These are phyloP conservation scores for Aspergillus ibericus DNA, from an alignment of 2,329 filamentous ascomycete species.

Conservation along the genomic window DNA sequence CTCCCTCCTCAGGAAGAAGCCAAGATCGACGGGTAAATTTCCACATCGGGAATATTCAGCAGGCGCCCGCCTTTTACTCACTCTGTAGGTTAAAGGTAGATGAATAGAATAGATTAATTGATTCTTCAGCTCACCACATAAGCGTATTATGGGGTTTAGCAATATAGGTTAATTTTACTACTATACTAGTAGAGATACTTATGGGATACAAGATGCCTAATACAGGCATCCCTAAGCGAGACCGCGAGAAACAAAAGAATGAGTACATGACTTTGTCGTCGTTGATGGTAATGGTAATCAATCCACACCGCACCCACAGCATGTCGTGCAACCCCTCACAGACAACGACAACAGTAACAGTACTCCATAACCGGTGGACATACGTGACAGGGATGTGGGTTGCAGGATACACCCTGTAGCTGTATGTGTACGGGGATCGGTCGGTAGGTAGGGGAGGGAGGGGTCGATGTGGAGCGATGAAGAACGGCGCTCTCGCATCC, in stretches of 20 bases:
- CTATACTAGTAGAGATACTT: no score
- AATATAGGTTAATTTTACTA: background rate
- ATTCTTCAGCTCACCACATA: background rate
- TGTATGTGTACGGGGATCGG: background rate
- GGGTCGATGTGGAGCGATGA: conserved; percentile 27
- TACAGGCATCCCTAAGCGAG: no score
- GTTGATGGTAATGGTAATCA: no score
- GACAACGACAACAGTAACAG: background rate
- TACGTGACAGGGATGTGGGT: conserved; percentile 15
- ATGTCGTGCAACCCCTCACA: conserved; percentile 12
- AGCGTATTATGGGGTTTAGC: no score
- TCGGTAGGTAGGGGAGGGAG: conserved; percentile 1
- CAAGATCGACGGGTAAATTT: conserved; percentile 23
- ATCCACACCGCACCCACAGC: background rate
- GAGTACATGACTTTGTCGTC: no score
- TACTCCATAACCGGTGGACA: background rate
- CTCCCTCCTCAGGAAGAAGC: conserved; percentile 12
- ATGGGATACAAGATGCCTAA: no score
- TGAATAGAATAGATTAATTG: background rate
- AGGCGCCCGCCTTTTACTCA: background rate
- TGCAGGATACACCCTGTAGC: conserved; percentile 13
- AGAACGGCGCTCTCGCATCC: conserved; percentile 37
- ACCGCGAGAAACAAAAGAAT: no score
- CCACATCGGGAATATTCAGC: conserved; percentile 5
- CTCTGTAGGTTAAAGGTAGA: no score